Evolutionary conservation across 176 grass and related monocot species (phyloP).

Genomic region (Oryza australiensis): DNA sequence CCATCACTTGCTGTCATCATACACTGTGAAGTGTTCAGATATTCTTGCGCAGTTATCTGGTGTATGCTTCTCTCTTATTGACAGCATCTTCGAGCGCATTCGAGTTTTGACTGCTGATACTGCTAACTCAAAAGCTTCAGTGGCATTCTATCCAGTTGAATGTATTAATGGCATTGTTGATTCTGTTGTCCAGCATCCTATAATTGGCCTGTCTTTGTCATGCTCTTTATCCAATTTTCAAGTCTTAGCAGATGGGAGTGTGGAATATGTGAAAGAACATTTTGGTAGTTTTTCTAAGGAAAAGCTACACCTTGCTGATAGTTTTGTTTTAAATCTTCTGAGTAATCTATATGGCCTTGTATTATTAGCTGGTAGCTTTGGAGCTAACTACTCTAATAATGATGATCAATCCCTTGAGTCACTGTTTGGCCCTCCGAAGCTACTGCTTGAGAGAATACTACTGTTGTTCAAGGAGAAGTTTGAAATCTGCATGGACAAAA

Average conservation of each 20-base stretch:
- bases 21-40: conserved; percentile 54
- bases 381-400: conserved; percentile 17
- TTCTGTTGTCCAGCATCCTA: conserved; percentile 73
- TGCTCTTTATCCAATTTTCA: conserved; percentile 50
- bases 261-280: conserved; percentile 40
- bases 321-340: conserved; percentile 64
- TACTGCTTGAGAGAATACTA: conserved; percentile 55
- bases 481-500: conserved; percentile 48
- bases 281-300: conserved; percentile 58
- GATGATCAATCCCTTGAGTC: conserved; percentile 40
- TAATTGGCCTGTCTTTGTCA: conserved; percentile 53
- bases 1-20: conserved; percentile 56
- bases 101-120: conserved; percentile 38
- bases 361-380: conserved; percentile 26
- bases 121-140: conserved; percentile 24
- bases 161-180: conserved; percentile 54
- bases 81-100: conserved; percentile 62
- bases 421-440: conserved; percentile 51
- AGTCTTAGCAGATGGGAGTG: conserved; percentile 40
- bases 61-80: conserved; percentile 67
- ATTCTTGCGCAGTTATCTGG: conserved; percentile 55
- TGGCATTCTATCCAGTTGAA: conserved; percentile 27
- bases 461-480: conserved; percentile 75
- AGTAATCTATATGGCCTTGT: conserved; percentile 64
- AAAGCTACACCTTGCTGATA: conserved; percentile 56